Evolutionary conservation across 768 basidiomycete species (phyloP).

Genomic region (Lentinula detonsa): DNA sequence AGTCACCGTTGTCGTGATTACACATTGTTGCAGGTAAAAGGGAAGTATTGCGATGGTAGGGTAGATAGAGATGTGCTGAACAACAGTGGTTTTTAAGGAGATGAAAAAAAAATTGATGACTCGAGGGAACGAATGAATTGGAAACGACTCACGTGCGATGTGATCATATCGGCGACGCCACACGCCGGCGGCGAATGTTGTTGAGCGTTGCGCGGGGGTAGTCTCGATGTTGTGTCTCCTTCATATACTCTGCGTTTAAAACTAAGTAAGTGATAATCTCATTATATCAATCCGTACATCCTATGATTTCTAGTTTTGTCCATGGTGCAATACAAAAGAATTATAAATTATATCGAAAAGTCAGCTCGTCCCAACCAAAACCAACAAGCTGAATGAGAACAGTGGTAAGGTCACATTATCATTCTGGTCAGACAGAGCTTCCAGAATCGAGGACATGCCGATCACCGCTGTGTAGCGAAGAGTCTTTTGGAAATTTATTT

Average conservation of each 20-base stretch:
- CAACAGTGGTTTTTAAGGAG: not conserved
- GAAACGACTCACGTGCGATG: too few species aligned
- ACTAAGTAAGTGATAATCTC: not conserved
- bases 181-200: too few species aligned
- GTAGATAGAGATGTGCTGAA: not conserved
- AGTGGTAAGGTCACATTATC: conserved; percentile 96
- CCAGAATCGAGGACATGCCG: conserved; percentile 65
- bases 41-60: not conserved
- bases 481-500: conserved; percentile 36
- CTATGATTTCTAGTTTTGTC: not conserved
- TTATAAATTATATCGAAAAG: not conserved
- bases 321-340: not conserved
- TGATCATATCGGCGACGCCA: too few species aligned
- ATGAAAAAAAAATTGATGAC: not conserved
- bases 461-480: conserved; percentile 60
- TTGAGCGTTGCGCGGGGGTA: too few species aligned
- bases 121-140: not conserved
- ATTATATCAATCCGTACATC: not conserved
- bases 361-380: conserved; percentile 34
- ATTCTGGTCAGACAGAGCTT: conserved; percentile 93
- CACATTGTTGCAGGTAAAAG: conserved; percentile 42
- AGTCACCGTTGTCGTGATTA: conserved; percentile 49
- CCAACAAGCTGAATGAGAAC: conserved; percentile 89
- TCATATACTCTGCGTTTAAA: too few species aligned
- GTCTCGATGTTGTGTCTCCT: too few species aligned